Evolutionary conservation across 2,329 filamentous ascomycete species (phyloP), one percentile per base, ranked within the genome.

Genomic region (Polytolypa hystricis): DNA sequence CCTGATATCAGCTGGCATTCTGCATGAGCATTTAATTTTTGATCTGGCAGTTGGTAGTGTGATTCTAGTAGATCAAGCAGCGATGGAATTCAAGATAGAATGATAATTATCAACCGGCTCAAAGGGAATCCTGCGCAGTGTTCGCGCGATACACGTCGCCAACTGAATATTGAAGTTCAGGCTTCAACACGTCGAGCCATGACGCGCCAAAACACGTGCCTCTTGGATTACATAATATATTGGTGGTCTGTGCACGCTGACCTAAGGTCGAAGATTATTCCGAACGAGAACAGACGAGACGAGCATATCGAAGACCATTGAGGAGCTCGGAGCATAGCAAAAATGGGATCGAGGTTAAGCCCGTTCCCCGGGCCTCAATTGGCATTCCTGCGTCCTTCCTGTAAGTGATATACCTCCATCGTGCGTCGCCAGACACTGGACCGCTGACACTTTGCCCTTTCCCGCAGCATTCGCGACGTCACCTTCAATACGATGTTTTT

Each of bases 1-100:
- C 54, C 87, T 74, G 53, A 95, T 96, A 61, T 96, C 89, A 44
- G 70, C 55, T 37, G 86, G 77, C 86, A 94, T 93, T n/a, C n/a
- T n/a, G n/a, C n/a, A n/a, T n/a, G n/a, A n/a, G n/a, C n/a, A n/a
- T n/a, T n/a, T n/a, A n/a, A n/a, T n/a, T n/a, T n/a, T n/a, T n/a
- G n/a, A n/a, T n/a, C n/a, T n/a, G n/a, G n/a, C n/a, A n/a, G n/a
- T n/a, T n/a, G n/a, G n/a, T n/a, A n/a, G n/a, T n/a, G n/a, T n/a
- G n/a, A n/a, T n/a, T n/a, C n/a, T n/a, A n/a, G n/a, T n/a, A n/a
- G n/a, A n/a, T n/a, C n/a, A n/a, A n/a, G n/a, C n/a, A n/a, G n/a
- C n/a, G n/a, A n/a, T n/a, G n/a, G n/a, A n/a, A n/a, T n/a, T n/a
- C n/a, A n/a, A n/a, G n/a, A n/a, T n/a, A n/a, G n/a, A n/a, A n/a